Conservation (phyloP, 2,329 filamentous ascomycete species). For the Penicillium glabrum region DNA sequence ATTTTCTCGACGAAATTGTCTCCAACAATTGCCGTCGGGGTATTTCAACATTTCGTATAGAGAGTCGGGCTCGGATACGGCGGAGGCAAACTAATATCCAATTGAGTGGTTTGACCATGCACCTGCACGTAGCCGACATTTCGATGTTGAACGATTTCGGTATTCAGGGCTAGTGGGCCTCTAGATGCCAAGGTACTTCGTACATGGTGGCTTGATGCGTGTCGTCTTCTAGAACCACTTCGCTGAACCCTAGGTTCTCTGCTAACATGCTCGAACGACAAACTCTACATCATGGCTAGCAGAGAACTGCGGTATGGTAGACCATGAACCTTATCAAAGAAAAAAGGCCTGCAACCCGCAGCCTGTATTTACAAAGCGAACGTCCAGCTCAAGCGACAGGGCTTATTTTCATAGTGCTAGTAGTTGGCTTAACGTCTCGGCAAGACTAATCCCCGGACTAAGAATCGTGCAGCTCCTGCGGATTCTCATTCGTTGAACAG, state of each 20-base stretch:
- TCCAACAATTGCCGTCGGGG: neutral
- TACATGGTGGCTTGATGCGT: neutral
- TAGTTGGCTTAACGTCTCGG: neutral
- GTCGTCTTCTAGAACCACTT: neutral
- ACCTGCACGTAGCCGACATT: neutral
- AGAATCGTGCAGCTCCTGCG: neutral
- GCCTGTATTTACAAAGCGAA: neutral
- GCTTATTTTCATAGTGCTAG: neutral
- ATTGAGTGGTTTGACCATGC: neutral
- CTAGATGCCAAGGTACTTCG: neutral
- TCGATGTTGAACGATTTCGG: neutral
- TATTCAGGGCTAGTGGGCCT: neutral
- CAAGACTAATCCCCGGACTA: neutral
- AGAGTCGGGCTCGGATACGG: neutral
- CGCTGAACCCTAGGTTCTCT: neutral
- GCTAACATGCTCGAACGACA: neutral
- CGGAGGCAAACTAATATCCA: neutral
- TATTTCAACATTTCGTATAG: neutral
- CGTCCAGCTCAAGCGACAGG: neutral
- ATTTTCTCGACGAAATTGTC: neutral
- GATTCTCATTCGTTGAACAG: neutral
- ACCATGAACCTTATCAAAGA: neutral
- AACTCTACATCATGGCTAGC: neutral
- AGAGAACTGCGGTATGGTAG: neutral
- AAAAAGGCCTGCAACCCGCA: too few species aligned